Evolutionary conservation across 2,329 filamentous ascomycete species (phyloP).

Genomic region (Diaporthe humulicola): DNA sequence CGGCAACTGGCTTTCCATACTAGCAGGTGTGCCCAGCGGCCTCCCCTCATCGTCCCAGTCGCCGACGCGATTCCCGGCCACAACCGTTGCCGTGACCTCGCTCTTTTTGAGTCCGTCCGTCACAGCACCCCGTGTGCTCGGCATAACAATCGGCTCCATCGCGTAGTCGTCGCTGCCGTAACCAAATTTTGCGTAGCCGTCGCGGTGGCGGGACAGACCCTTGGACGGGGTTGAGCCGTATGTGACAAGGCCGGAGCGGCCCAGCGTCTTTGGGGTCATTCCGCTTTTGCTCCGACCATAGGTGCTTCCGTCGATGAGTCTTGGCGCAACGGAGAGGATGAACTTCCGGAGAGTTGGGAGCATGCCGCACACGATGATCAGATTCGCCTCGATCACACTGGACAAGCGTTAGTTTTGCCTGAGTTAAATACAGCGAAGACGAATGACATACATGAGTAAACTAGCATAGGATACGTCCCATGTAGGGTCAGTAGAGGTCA

Average conservation of each 20-base stretch:
- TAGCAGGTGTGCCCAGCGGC: background rate
- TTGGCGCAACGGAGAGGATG: constrained; percentile 53
- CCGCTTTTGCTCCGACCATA: constrained; percentile 7
- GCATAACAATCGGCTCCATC: background rate
- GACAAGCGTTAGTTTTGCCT: constrained; percentile 40
- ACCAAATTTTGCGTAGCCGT: constrained; percentile 11
- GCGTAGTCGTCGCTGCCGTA: constrained; percentile 18
- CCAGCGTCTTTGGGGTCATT: background rate
- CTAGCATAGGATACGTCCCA: constrained; percentile 48
- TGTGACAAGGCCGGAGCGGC: background rate
- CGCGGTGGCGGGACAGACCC: background rate
- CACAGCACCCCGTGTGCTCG: background rate
- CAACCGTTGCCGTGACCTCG: background rate
- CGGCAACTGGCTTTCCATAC: constrained; percentile 18
- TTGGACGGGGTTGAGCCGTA: constrained; percentile 26
- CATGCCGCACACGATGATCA: constrained; percentile 56
- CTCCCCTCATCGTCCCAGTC: background rate
- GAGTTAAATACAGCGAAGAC: too few species aligned
- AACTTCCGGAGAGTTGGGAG: constrained; percentile 56
- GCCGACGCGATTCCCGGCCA: background rate
- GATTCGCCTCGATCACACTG: constrained; percentile 55
- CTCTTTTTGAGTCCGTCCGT: background rate
- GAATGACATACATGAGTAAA: constrained; percentile 27
- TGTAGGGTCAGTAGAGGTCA: constrained; percentile 45
- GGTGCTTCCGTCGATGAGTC: constrained; percentile 45